Conservation (phyloP, 495 filamentous ascomycete species). For the Clavariopsis aquatica region DNA sequence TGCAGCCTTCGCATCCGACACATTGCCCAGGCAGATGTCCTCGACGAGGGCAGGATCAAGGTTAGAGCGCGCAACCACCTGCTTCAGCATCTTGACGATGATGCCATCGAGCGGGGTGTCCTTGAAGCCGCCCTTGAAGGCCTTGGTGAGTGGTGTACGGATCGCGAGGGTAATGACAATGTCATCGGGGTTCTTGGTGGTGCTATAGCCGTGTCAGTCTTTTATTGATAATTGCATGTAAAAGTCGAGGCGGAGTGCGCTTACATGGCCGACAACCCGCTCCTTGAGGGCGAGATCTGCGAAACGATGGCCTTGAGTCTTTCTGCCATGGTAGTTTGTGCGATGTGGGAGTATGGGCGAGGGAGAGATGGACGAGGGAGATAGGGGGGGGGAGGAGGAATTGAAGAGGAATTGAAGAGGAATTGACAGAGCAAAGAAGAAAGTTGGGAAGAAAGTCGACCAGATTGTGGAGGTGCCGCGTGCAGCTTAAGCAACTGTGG, state of each 20-base stretch:
- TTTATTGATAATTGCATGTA: neutral
- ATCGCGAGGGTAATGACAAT: slow-evolving; percentile 89
- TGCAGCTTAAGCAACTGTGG: slow-evolving; percentile 1
- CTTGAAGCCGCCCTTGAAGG: slow-evolving; percentile 88
- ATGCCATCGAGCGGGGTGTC: slow-evolving; percentile 89
- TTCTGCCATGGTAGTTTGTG: slow-evolving; percentile 67
- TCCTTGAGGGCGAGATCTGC: slow-evolving; percentile 74
- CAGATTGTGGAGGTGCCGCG: neutral
- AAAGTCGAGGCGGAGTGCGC: slow-evolving; percentile 36
- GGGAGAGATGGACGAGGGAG: neutral
- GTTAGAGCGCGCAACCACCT: slow-evolving; percentile 70
- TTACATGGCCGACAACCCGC: slow-evolving; percentile 75
- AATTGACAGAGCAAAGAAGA: neutral
- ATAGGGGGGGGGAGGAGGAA: too few relatives aligned
- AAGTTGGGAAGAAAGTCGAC: neutral
- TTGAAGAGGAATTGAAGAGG: neutral
- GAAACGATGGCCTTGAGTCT: slow-evolving; percentile 82
- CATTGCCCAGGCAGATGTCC: slow-evolving; percentile 92
- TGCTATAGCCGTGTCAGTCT: slow-evolving; percentile 55
- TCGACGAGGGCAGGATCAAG: slow-evolving; percentile 83
- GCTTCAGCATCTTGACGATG: slow-evolving; percentile 74
- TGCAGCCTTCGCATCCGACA: slow-evolving; percentile 80
- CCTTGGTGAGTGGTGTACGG: slow-evolving; percentile 80
- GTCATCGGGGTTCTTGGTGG: slow-evolving; percentile 92
- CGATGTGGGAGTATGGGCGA: neutral